These are phyloP conservation scores for Coemansia sp. DNA, from an alignment of 192 early-diverging fungal species.

Conservation along the genomic window DNA sequence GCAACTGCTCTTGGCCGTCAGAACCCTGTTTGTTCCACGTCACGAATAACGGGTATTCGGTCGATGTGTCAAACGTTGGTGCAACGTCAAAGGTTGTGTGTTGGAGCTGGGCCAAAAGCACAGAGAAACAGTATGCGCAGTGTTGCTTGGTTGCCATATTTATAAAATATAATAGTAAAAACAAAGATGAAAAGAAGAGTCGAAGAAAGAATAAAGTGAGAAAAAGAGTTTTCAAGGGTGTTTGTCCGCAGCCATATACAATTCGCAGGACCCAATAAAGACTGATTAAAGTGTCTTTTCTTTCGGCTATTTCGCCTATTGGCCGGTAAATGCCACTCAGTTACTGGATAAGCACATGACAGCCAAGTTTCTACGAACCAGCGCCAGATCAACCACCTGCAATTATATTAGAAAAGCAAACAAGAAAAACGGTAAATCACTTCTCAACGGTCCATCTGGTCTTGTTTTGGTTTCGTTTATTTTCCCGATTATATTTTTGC, in stretches of 20 bases:
- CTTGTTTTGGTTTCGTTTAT: neutral
- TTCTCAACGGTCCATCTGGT: no score
- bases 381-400: no score
- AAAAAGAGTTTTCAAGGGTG: neutral
- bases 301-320: no score
- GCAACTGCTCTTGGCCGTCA: conserved; percentile 49
- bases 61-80: conserved; percentile 41
- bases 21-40: conserved; percentile 34
- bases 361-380: no score
- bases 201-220: neutral
- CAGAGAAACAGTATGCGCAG: conserved; percentile 82
- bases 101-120: conserved; percentile 65
- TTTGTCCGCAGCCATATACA: neutral
- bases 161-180: conserved; percentile 1
- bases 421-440: no score
- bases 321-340: no score
- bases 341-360: no score
- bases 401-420: no score
- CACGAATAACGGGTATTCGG: conserved; percentile 55
- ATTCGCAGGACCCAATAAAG: no score
- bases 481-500: neutral
- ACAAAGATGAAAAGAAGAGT: conserved; percentile 1
- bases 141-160: conserved; percentile 57
- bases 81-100: conserved; percentile 8
- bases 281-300: no score